Percentiles rank a stretch among this genome's conserved stretches.
Conservation (phyloP, 208 protist genomes). For the Trypanosomatidae sp. region DNA sequence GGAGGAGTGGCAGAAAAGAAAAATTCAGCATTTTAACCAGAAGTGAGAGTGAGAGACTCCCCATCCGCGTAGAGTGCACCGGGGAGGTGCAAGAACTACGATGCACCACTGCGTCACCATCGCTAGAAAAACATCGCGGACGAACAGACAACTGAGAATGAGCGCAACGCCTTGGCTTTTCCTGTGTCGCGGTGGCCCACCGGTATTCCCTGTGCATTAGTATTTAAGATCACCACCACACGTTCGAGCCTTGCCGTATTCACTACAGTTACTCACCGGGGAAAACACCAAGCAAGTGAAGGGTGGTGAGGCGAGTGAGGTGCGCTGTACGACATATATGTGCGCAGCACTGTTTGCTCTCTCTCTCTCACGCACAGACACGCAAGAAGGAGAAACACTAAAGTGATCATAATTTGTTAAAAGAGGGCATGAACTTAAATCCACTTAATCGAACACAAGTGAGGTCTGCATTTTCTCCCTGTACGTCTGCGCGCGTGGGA, state of each 20-base stretch:
- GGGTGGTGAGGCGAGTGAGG: not conserved
- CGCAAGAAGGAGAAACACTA: not conserved
- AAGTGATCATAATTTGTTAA: not conserved
- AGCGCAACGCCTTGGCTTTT: not conserved
- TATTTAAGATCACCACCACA: not conserved
- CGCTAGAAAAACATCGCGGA: not conserved
- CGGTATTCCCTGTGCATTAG: not conserved
- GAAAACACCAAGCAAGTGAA: no score
- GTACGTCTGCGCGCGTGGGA: not conserved
- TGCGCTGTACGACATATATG: not conserved
- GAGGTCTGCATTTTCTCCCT: not conserved
- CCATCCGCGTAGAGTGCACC: not conserved
- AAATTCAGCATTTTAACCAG: not conserved
- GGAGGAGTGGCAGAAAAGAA: not conserved
- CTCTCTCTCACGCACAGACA: not conserved
- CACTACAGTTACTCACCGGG: not conserved
- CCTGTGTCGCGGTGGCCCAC: not conserved
- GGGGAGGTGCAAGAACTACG: not conserved
- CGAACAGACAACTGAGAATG: not conserved
- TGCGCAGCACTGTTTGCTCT: not conserved
- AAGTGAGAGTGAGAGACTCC: not conserved
- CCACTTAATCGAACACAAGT: not conserved
- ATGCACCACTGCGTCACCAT: not conserved
- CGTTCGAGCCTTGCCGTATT: no score
- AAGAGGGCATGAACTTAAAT: not conserved